Evolutionary conservation across 2,329 filamentous ascomycete species (phyloP), one percentile per base, ranked within the genome.

Genomic region (Talaromyces sp.): DNA sequence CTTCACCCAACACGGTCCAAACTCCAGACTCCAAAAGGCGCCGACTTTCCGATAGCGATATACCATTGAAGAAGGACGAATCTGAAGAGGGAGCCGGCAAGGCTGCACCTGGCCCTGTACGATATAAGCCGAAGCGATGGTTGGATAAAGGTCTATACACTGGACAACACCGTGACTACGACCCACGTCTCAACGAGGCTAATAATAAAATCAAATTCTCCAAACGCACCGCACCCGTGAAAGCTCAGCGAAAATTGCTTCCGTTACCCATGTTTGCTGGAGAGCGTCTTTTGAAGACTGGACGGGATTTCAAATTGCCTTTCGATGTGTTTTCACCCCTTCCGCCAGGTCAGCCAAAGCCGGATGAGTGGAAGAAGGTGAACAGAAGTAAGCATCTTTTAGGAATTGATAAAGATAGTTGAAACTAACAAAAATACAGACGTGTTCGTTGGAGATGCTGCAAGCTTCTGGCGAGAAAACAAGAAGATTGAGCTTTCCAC

Each of bases 291-390:
- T 75, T 97, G 61, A 83, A 92, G 58, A 80, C 84, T 62, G 88
- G 88, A 14, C 83, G 89, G 56, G 87, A 95, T 72, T 97, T 96
- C 76, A 91, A 91, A 74, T 79, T 99, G 31, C 94, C 94, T 0
- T 97, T 86, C 69, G 89, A 96, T 71, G 82, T 96, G 54, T 97
- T 93, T 79, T 90, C 91, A 58, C 93, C 93, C 2, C 83, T 96
- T 21, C 89, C 91, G 3, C 85, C 87, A 1, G 91, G 90, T 55
- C 90, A 96, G 71, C 90, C 92, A 26, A 96, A 96, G 75, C 92
- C 93, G 0, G 88, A 95, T 66, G 91, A 96, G 68, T 99, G 92
- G 89, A 87, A 88, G 66, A 93, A 93, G 73, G 88, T 94, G 67
- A 92, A 91, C 64, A 94, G 90, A 75, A 97, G 91, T 95, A 80